phyloP scores from a whole-genome alignment of 1,284 basidiomycete genomes.

The Pisolithus thermaeus region DNA sequence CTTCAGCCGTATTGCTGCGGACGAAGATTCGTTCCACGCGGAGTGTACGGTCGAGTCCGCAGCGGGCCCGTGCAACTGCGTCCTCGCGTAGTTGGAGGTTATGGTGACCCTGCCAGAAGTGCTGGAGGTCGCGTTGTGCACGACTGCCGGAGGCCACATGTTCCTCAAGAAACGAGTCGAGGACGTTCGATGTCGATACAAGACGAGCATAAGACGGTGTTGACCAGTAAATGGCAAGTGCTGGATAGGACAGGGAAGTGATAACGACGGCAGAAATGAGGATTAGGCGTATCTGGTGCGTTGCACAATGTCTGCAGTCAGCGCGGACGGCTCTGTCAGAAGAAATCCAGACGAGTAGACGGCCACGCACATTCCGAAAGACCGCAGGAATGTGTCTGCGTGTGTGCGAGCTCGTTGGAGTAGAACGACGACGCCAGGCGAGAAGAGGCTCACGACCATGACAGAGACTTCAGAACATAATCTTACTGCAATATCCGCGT shows the following conservation, averaged over 20 bases:
- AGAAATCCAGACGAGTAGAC: background rate
- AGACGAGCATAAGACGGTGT: constrained; percentile 61
- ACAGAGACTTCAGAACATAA: background rate
- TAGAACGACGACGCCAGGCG: constrained; percentile 8
- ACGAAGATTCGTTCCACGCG: constrained; percentile 76
- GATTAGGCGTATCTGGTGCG: constrained; percentile 89
- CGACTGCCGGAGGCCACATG: constrained; percentile 46
- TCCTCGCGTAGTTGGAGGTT: constrained; percentile 60
- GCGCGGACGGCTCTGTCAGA: constrained; percentile 7
- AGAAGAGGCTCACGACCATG: constrained; percentile 20
- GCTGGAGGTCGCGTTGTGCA: constrained; percentile 55
- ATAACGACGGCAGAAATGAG: constrained; percentile 93
- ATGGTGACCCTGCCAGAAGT: constrained; percentile 62
- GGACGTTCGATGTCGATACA: constrained; percentile 46
- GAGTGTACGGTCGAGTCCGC: constrained; percentile 65
- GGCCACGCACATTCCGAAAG: constrained; percentile 66
- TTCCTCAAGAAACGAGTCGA: constrained; percentile 55
- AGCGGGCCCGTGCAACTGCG: constrained; percentile 65
- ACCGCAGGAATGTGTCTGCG: constrained; percentile 55
- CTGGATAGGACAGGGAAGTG: constrained; percentile 92
- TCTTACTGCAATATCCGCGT: background rate
- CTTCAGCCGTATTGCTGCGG: constrained; percentile 47
- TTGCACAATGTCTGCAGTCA: constrained; percentile 67
- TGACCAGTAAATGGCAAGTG: constrained; percentile 78
- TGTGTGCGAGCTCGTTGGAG: constrained; percentile 34